Evolutionary conservation across 768 basidiomycete genomes (phyloP).

Genomic region (Rossbeevera mucosa): DNA sequence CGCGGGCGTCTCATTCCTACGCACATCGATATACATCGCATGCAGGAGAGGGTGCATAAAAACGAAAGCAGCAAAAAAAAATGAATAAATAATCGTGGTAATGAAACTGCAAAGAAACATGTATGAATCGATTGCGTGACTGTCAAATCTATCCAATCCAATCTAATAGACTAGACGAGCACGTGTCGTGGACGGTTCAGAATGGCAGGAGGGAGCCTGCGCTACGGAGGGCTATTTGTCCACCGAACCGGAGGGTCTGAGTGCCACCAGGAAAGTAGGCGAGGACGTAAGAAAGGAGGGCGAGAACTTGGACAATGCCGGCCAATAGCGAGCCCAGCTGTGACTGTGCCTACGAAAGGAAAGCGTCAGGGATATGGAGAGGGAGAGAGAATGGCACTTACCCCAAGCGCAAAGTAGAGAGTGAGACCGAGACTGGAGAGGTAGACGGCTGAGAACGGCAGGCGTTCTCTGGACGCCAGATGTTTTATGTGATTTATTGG

Average conservation of each 20-base stretch:
- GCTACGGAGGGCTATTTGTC: slow-evolving; percentile 76
- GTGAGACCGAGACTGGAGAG: slow-evolving; percentile 80
- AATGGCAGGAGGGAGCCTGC: slow-evolving; percentile 80
- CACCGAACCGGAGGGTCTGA: slow-evolving; percentile 76
- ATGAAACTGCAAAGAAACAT: background rate
- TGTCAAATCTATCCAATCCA: background rate
- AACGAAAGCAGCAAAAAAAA: background rate
- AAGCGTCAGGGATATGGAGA: background rate
- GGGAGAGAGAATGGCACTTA: slow-evolving; percentile 25
- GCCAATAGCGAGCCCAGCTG: slow-evolving; percentile 83
- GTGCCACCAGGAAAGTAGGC: slow-evolving; percentile 94
- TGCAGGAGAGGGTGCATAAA: background rate
- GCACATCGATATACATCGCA: too few relatives aligned
- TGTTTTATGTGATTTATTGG: slow-evolving; percentile 93
- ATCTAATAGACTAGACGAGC: background rate
- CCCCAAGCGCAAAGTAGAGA: slow-evolving; percentile 87
- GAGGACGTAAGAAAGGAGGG: slow-evolving; percentile 83
- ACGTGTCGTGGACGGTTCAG: slow-evolving; percentile 32
- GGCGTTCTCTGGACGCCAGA: slow-evolving; percentile 70
- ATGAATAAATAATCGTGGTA: background rate
- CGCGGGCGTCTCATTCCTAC: too few relatives aligned
- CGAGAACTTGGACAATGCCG: slow-evolving; percentile 78
- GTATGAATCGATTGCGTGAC: background rate
- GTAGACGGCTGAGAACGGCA: slow-evolving; percentile 83
- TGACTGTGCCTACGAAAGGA: slow-evolving; percentile 57